Evolutionary conservation across 495 filamentous ascomycete species (phyloP), one percentile per base, ranked within the genome.

Genomic region (Penicillium crystallinum): DNA sequence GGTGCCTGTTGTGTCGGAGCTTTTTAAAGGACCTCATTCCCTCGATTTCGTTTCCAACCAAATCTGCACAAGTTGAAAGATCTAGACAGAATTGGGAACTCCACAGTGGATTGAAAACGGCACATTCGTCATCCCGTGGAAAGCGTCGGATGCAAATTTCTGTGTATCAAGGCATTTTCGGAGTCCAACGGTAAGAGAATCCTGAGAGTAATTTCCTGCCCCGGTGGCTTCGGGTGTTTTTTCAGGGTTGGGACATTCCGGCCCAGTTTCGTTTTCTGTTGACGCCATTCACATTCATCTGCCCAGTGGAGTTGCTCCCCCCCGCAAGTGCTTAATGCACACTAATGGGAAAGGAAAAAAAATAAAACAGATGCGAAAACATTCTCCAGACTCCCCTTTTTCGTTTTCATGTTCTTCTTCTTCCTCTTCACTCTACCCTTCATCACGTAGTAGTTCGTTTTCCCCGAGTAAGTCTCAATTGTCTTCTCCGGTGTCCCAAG

Each of bases 391-490:
- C 29, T 49, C 57, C 22, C 56, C 60, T 27, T 64, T 59, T 31
- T 60, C 57, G 22, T 62, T 60, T 38, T 61, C 62, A 14, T 64
- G 57, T 6, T 63, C 56, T 19, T 61, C 61, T 14, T 59, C 53
- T 7, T 62, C 65, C 5, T 61, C 69, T 27, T 70, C 64, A 3
- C 53, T 66, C 25, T 74, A 73, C 61, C 70, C 65, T 15, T 74
- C 73, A 2, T 74, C 71, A 25, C 55, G 54, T 58, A 54, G 54
- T 50, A 45, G 35, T 34, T 47, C 55, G 37, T 50, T 54, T 21
- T 55, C 46, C 31, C 51, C 47, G 40, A 57, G 66, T 69, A 63
- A 65, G 61, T 68, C 6, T 35, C 25, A 25, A 38, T 41, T 29
- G 6, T 18, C 36, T 30, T 6, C 8, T 31, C 3, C 31, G 42